Evolutionary conservation across 2,329 filamentous ascomycete genomes (phyloP).

Genomic region (Ophiostoma quercus): DNA sequence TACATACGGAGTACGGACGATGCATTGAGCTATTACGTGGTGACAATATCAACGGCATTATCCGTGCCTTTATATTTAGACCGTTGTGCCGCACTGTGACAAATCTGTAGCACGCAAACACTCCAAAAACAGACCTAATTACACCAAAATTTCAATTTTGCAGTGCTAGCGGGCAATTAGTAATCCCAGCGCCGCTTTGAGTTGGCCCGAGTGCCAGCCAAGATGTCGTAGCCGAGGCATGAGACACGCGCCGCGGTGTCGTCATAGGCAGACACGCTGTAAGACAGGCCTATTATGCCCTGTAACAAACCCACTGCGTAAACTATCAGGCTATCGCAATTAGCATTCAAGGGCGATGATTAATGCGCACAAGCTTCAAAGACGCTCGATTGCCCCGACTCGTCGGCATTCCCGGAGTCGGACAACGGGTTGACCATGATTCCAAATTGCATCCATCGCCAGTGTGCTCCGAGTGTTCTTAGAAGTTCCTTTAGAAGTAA

Average conservation of each 20-base stretch:
- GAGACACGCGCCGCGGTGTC: background rate
- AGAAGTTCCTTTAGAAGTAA: background rate
- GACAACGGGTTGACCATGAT: conserved; percentile 15
- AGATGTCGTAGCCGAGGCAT: conserved; percentile 15
- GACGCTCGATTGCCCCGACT: background rate
- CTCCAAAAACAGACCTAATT: background rate
- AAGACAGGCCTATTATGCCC: background rate
- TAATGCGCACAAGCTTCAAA: background rate
- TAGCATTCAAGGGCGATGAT: background rate
- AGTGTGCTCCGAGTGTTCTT: background rate
- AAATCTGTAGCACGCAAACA: background rate
- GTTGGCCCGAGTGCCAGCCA: background rate
- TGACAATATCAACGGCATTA: background rate
- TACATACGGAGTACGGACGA: background rate
- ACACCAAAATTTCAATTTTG: background rate
- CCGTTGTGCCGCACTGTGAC: background rate
- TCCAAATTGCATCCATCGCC: conserved; percentile 12
- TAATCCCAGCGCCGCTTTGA: conserved; percentile 15
- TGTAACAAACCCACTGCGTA: background rate
- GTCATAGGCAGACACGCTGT: conserved; percentile 14
- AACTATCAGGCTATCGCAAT: background rate
- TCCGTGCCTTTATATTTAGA: background rate
- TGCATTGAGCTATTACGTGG: background rate
- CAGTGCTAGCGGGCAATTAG: conserved; percentile 15
- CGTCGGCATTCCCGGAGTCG: conserved; percentile 4